phyloP scores from a whole-genome alignment of 140 eudicot species.

The Bidens hawaiensis region DNA sequence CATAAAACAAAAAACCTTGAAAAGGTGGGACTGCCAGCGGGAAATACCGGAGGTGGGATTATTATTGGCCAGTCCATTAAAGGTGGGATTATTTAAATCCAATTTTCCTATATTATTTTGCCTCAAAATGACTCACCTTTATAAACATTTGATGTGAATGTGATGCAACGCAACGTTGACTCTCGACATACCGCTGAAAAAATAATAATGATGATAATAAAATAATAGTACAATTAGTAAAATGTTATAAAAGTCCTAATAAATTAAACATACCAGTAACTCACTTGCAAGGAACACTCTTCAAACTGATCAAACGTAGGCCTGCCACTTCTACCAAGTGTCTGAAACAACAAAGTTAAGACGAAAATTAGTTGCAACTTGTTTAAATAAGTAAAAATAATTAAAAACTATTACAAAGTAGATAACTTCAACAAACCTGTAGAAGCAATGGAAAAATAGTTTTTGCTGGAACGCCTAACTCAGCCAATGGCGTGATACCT shows the following conservation, averaged over 20 bases:
- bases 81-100: too few species aligned
- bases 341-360: conserved; percentile 34
- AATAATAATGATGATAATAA: too few species aligned
- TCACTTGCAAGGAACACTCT: conserved; percentile 78
- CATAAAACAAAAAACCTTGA: too few species aligned
- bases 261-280: conserved; percentile 14
- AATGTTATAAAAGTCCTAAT: not conserved
- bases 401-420: not conserved
- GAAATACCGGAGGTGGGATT: too few species aligned
- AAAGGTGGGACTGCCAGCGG: too few species aligned
- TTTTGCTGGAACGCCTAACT: conserved; percentile 83
- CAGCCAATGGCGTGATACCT: conserved; percentile 89
- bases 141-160: conserved; percentile 96
- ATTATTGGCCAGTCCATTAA: too few species aligned
- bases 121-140: conserved; percentile 62
- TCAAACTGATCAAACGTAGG: conserved; percentile 89
- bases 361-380: conserved; percentile 8
- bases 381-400: not conserved
- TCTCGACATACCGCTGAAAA: conserved; percentile 92
- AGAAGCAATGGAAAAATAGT: conserved; percentile 79
- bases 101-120: too few species aligned
- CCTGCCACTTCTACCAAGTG: conserved; percentile 79
- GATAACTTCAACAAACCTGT: conserved; percentile 54
- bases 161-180: conserved; percentile 90
- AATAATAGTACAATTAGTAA: not conserved